Percentiles rank a stretch among this genome's conserved stretches.
Conservation (phyloP, 371 early-diverging fungal genomes). For the Mortierella sp. region DNA sequence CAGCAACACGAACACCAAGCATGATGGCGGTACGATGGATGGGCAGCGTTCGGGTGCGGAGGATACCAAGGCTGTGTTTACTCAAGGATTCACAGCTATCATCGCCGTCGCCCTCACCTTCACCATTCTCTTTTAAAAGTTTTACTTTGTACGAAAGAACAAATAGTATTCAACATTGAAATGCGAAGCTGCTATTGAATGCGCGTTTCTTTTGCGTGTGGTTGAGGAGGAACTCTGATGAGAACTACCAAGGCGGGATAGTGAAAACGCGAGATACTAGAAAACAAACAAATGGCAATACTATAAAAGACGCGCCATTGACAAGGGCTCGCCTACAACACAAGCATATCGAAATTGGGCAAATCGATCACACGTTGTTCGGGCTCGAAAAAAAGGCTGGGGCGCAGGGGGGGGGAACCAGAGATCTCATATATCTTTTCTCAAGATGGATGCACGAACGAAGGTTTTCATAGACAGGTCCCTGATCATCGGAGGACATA, state of each 20-base stretch:
- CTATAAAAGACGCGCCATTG: too few species aligned
- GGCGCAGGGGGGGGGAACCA: background rate
- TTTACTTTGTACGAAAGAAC: background rate
- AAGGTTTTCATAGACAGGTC: too few species aligned
- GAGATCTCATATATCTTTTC: background rate
- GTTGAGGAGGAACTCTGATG: too few species aligned
- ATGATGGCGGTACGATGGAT: background rate
- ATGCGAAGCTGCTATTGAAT: too few species aligned
- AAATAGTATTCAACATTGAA: background rate
- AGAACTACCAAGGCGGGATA: background rate
- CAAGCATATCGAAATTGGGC: too few species aligned
- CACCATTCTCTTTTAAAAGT: slow-evolving; percentile 19
- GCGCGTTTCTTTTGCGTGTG: too few species aligned
- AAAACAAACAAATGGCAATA: background rate
- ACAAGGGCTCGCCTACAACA: too few species aligned
- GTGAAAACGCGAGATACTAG: background rate
- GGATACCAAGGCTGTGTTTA: background rate
- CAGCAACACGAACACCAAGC: background rate
- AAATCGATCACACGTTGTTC: background rate
- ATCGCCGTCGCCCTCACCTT: slow-evolving; percentile 34
- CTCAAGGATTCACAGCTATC: slow-evolving; percentile 17
- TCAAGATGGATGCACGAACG: too few species aligned
- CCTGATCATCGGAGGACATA: background rate
- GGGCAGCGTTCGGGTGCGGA: slow-evolving; percentile 23
- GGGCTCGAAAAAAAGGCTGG: background rate